Evolutionary conservation across 805 yeast genomes (phyloP).

Genomic region (Candida andamanensis): DNA sequence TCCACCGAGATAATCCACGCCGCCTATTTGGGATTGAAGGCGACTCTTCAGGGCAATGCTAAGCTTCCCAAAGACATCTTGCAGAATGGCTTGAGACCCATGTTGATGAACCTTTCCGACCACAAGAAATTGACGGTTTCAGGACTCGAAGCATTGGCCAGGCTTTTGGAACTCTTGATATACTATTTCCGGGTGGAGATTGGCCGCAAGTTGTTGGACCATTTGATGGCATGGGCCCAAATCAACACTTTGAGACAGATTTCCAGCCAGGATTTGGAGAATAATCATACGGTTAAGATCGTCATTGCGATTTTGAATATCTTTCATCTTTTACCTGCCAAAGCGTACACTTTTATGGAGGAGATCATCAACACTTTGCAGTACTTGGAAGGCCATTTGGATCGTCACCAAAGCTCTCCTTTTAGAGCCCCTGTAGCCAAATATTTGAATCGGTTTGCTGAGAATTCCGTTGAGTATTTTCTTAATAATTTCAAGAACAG

Average conservation of each 20-base stretch:
- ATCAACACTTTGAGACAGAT: constrained; percentile 69
- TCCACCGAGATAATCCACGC: constrained; percentile 88
- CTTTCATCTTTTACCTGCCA: constrained; percentile 86
- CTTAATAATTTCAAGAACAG: constrained; percentile 60
- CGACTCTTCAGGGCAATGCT: constrained; percentile 77
- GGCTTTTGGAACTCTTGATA: constrained; percentile 77
- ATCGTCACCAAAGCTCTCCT: constrained; percentile 83
- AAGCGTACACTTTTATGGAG: constrained; percentile 87
- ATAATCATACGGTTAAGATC: constrained; percentile 77
- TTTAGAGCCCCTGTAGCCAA: constrained; percentile 88
- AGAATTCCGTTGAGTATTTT: constrained; percentile 68
- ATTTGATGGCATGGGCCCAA: constrained; percentile 93
- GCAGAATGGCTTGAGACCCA: constrained; percentile 94
- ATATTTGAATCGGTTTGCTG: constrained; percentile 77
- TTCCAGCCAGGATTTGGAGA: constrained; percentile 74
- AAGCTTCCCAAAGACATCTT: constrained; percentile 88
- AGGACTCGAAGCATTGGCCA: constrained; percentile 86
- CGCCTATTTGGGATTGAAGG: constrained; percentile 82
- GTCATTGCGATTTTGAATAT: constrained; percentile 87
- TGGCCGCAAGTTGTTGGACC: constrained; percentile 88
- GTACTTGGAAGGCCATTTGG: constrained; percentile 73
- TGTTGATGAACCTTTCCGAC: constrained; percentile 91
- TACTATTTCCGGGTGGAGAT: constrained; percentile 96
- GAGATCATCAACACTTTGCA: constrained; percentile 74
- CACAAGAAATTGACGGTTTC: constrained; percentile 84